These are phyloP conservation scores for Pseudotulostoma volvatum DNA, from an alignment of 495 filamentous ascomycete species.

Conservation along the genomic window DNA sequence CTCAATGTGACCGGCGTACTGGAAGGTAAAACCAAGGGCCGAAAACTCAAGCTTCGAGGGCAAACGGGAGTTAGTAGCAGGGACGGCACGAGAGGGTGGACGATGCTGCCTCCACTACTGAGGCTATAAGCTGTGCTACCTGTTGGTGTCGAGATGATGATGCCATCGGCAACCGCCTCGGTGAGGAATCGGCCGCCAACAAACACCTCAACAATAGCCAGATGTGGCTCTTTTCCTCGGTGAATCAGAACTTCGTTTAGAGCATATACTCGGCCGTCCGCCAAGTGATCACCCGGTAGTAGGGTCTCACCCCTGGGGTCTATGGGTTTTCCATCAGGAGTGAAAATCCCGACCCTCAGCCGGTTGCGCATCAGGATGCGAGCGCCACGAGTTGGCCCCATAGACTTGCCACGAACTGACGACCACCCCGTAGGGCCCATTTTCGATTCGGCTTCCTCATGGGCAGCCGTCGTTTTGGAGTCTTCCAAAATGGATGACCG, in stretches of 20 bases:
- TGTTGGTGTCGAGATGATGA: conserved; percentile 85
- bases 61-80: conserved; percentile 89
- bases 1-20: conserved; percentile 71
- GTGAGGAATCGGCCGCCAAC: conserved; percentile 76
- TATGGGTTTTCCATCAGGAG: conserved; percentile 37
- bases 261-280: conserved; percentile 46
- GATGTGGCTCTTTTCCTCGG: conserved; percentile 72
- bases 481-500: conserved; percentile 22
- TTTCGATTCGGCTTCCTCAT: conserved; percentile 8
- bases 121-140: conserved; percentile 90
- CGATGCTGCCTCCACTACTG: conserved; percentile 82
- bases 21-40: conserved; percentile 75
- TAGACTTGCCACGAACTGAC: conserved; percentile 57
- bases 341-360: conserved; percentile 65
- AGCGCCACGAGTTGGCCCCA: conserved; percentile 56
- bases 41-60: conserved; percentile 77
- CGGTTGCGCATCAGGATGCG: conserved; percentile 75
- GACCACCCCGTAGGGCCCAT: conserved; percentile 45
- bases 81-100: conserved; percentile 79
- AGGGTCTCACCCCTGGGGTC: conserved; percentile 9
- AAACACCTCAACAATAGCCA: conserved; percentile 77
- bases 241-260: conserved; percentile 94
- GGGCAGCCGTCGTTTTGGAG: conserved; percentile 6
- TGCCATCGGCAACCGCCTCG: conserved; percentile 84
- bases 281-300: conserved; percentile 2